Base-by-base conservation (phyloP, 2,329 filamentous ascomycete genomes). In the Fusarium napiforme region DNA sequence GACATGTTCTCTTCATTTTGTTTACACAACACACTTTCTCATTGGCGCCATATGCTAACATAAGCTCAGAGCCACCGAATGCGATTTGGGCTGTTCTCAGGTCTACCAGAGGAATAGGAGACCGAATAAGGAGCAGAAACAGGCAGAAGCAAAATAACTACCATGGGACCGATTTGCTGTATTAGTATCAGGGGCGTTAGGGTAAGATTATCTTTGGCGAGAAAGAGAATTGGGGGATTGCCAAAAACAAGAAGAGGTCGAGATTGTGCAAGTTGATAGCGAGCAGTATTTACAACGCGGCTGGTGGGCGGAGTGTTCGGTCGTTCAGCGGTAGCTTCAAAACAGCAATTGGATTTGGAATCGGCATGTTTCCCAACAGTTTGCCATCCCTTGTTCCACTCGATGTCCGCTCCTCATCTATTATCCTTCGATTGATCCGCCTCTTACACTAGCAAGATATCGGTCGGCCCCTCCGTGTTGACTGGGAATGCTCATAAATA, bases 31-130 rank as follows among this genome's bases (percentile, higher is more conserved):
- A 49, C 60, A 37, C 45, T 68, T 57, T 46, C 26, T 11, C 52
- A 36, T 52, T 45, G 60, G 28, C 10, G n/a, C 58, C 53, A 50
- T 43, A 56, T 65, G 64, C 81, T 82, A 74, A 81, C 71, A 19
- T 63, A 52, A 52, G 37, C 55, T 72, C 82, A 94, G 92, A 93
- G 91, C 82, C 92, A 94, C 83, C 91, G 92, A 69, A 91, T 94
- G 88, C 89, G 92, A 78, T 92, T 94, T 81, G 92, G 92, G 60
- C 84, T 94, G 69, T 93, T 94, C 81, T 93, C 91, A 67, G 90
- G 91, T 39, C 83, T 89, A 69, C 90, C 91, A 49, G 92, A 93
- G 77, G 91, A 93, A 63, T 78, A 77, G 67, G 57, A 47, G 36
- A 40, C 50, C 34, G 50, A 55, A 55, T n/a, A 55, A 19, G 23